Base-by-base conservation (phyloP, 257 asterid species). In the Lycium ferocissimum region DNA sequence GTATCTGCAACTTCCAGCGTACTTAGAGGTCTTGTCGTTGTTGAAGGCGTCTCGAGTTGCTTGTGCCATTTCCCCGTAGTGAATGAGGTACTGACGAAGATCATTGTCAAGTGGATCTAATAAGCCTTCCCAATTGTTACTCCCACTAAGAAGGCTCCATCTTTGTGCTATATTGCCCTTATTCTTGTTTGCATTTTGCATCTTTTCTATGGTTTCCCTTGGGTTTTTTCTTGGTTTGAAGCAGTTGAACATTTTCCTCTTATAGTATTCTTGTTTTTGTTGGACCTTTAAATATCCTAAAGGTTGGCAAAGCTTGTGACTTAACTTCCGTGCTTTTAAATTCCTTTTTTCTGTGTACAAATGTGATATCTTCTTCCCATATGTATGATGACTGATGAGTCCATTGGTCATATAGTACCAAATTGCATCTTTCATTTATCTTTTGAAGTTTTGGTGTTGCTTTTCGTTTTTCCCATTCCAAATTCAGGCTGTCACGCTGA, bases 131-230 rank as follows among this genome's bases (percentile, higher is more conserved):
- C 97, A 93, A 58, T 87, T 84, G 6, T 86, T 84, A 69, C 81
- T 66, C 26, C 95, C 97, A 57, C 92, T 89, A 0, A 92, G 93
- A 49, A 63, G 0, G 47, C 75, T 89, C 97, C 97, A 93, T 85
- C 89, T 90, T 57, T 65, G 17, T 83, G 94, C 61, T 86, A 92
- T 86, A 62, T 66, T 14, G 69, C 72, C 71, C 58, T 69, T 79
- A 83, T 83, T 84, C 47, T 79, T 83, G 9, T 5, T 45, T 63
- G 5, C 7, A 47, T 43, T 54, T 26, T 59, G 37, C 37, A 62
- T 22, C 12, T 47, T 47, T 49, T 47, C 81, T 11, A 11, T 73
- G 0, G 22, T 0, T 69, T 69, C 76, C 26, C 76, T 69, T 69
- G n/a, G 58, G n/a, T 9, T 45, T 45, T 72, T 73, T 45, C n/a